A percentile compares a stretch with the other conserved stretches of the same genome.
phyloP scores from a whole-genome alignment of 2,329 filamentous ascomycete genomes.

The Alternaria sp. region DNA sequence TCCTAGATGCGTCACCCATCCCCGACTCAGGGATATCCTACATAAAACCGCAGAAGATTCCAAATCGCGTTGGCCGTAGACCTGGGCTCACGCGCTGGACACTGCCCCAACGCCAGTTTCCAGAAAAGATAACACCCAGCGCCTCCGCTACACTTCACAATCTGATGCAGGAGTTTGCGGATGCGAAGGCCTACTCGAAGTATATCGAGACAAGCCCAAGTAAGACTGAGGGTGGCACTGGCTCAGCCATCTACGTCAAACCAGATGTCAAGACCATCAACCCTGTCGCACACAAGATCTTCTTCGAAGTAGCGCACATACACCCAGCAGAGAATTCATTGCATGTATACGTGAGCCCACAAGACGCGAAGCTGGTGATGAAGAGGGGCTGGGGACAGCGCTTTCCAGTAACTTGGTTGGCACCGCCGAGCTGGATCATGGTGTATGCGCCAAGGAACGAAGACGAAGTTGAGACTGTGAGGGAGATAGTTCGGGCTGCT shows the following conservation, averaged over 20 bases:
- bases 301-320: slow-evolving; percentile 63
- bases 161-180: slow-evolving; percentile 36
- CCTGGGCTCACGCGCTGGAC: slow-evolving; percentile 40
- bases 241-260: slow-evolving; percentile 41
- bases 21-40: slow-evolving; percentile 35
- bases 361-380: slow-evolving; percentile 75
- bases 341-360: slow-evolving; percentile 80
- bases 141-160: slow-evolving; percentile 27
- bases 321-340: slow-evolving; percentile 78
- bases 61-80: slow-evolving; percentile 28
- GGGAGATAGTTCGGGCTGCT: slow-evolving; percentile 75
- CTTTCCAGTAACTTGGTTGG: slow-evolving; percentile 55
- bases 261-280: slow-evolving; percentile 36
- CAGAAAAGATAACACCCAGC: slow-evolving; percentile 29
- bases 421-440: slow-evolving; percentile 60
- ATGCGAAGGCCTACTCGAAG: slow-evolving; percentile 22
- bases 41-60: slow-evolving; percentile 31
- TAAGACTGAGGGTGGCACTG: slow-evolving; percentile 46
- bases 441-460: slow-evolving; percentile 79
- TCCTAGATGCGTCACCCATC: slow-evolving; percentile 36
- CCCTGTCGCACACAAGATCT: slow-evolving; percentile 39
- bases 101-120: slow-evolving; percentile 40
- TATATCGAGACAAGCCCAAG: slow-evolving; percentile 33
- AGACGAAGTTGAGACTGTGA: slow-evolving; percentile 72
- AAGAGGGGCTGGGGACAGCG: slow-evolving; percentile 79